A percentile compares a stretch with the other conserved stretches of the same genome.
Conservation (phyloP, 2,329 filamentous ascomycete genomes). For the Diplodia mutila region DNA sequence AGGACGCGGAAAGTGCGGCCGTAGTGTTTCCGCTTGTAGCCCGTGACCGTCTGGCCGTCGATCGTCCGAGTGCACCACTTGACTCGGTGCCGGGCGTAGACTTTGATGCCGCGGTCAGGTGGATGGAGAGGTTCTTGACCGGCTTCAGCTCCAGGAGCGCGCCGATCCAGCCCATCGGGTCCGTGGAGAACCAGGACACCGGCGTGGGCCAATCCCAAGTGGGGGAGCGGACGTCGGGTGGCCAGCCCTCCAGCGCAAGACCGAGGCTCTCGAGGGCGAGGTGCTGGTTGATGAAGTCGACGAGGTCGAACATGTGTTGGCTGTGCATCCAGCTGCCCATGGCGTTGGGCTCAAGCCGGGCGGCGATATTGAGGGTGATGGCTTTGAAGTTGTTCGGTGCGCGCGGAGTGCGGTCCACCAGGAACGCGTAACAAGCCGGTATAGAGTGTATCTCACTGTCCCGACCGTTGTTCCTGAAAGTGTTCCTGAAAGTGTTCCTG, state of each 20-base stretch:
- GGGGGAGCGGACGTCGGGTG: neutral
- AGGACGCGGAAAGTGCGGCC: accelerated
- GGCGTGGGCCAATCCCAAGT: neutral
- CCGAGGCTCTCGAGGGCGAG: neutral
- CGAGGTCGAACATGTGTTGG: neutral
- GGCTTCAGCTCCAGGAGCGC: neutral
- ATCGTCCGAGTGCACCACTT: accelerated
- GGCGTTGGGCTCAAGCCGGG: accelerated
- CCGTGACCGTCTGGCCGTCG: too few relatives aligned
- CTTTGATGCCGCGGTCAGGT: neutral
- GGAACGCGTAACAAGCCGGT: neutral
- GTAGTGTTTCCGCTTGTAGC: neutral
- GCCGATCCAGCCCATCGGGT: neutral
- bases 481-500: neutral
- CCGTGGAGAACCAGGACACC: accelerated
- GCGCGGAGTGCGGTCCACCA: neutral
- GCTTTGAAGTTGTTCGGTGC: neutral
- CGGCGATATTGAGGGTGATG: neutral
- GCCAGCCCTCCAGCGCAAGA: neutral
- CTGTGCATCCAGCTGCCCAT: neutral
- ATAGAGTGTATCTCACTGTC: too few relatives aligned
- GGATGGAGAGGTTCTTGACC: neutral
- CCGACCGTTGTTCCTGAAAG: too few relatives aligned
- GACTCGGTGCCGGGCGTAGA: neutral
- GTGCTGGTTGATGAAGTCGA: neutral